Evolutionary conservation across 2,329 filamentous ascomycete species (phyloP), one percentile per base, ranked within the genome.

Genomic region (Trichoderma asperellum): DNA sequence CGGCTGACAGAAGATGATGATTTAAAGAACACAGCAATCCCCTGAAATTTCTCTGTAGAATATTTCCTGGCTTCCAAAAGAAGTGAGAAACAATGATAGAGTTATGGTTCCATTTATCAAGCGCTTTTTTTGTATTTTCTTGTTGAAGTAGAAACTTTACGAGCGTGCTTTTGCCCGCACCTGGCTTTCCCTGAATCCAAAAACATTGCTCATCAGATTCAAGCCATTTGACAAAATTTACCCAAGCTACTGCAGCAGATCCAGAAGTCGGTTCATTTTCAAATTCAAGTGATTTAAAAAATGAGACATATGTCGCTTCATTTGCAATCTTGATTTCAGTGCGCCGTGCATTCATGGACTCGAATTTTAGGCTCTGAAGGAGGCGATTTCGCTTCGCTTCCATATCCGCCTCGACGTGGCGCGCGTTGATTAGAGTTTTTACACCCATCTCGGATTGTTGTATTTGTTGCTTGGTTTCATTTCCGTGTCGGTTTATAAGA

Each of bases 131-230:
- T 10, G 59, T 62, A 5, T 62, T 62, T 10, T 62, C 4, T 5
- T 62, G 59, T 3, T 52, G 40, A 18, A 62, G 27, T 0, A 62
- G 27, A 24, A 62, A 62, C 29, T 52, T 52, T n/a, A 35, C 3
- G 27, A 62, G 59, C 12, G 59, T 62, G n/a, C 59, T 62, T 35
- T 62, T 62, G 4, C 59, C 59, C 0, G 40, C 11, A 0, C 40
- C 59, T 0, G 59, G 59, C 4, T 62, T 62, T 52, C 59, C 59
- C 4, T 52, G 40, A 18, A 62, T 62, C 59, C 59, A 62, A 18
- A 62, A 62, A 3, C 24, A 2, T 49, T 29, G 27, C 0, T 27
- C 6, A 1, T 62, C 59, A 1, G 59, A 62, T 34, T 35, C 18
- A 16, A 62, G 59, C 59, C 59, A 62, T 3, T 21, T 8, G 4